Evolutionary conservation across 1,139 yeast genomes (phyloP).

Genomic region (Sugiyamaella sp.): DNA sequence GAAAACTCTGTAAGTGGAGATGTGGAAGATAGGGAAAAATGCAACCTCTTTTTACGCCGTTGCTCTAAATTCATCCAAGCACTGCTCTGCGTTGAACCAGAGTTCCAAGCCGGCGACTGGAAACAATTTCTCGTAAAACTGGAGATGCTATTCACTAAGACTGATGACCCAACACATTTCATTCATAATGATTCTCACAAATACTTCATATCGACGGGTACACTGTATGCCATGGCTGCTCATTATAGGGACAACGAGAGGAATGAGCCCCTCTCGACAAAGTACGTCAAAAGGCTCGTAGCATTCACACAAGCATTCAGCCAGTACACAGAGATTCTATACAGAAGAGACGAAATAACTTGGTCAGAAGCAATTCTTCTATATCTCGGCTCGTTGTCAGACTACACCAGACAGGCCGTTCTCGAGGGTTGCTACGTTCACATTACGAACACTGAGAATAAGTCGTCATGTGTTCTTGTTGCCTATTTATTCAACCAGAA

Average conservation of each 20-base stretch:
- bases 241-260: slow-evolving; percentile 3
- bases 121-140: neutral
- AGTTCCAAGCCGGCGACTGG: slow-evolving; percentile 3
- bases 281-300: neutral
- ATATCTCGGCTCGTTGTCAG: slow-evolving; percentile 3
- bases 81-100: neutral
- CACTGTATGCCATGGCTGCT: slow-evolving; percentile 7
- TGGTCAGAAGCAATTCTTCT: slow-evolving; percentile 9
- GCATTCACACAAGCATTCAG: slow-evolving; percentile 3
- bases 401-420: slow-evolving; percentile 5
- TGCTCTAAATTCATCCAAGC: neutral
- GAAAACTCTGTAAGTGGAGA: neutral
- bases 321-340: neutral
- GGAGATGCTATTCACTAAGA: neutral
- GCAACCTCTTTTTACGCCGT: neutral
- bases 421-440: slow-evolving; percentile 2
- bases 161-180: neutral
- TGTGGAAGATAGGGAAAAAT: slow-evolving; percentile 1
- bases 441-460: neutral
- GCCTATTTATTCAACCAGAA: neutral
- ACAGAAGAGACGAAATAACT: slow-evolving; percentile 4
- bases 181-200: neutral
- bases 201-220: slow-evolving; percentile 2
- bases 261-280: neutral
- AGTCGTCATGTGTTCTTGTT: neutral